Percentiles rank a stretch among this genome's conserved stretches.
phyloP scores from a whole-genome alignment of 768 basidiomycete species.

The Megacollybia marginata region DNA sequence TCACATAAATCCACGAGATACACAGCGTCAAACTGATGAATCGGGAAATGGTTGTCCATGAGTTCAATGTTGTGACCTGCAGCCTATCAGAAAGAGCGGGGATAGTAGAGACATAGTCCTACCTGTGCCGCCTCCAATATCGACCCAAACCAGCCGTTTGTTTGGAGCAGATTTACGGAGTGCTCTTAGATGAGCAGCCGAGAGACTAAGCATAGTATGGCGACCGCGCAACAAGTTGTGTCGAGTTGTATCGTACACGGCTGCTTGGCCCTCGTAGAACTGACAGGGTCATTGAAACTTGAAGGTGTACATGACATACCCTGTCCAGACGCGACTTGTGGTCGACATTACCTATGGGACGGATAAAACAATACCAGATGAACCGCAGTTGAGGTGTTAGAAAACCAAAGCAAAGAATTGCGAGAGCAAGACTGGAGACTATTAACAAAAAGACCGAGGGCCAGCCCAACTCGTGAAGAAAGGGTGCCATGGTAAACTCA shows the following conservation, averaged over 20 bases:
- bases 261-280: conserved; percentile 66
- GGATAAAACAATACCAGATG: conserved; percentile 43
- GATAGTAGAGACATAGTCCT: conserved; percentile 3
- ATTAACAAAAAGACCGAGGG: too few species aligned
- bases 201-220: conserved; percentile 65
- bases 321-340: conserved; percentile 39
- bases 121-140: conserved; percentile 74
- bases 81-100: conserved; percentile 25
- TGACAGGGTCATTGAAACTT: conserved; percentile 9
- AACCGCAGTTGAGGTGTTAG: conserved; percentile 33
- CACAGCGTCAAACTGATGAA: conserved; percentile 50
- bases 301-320: conserved; percentile 14
- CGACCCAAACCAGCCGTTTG: conserved; percentile 63
- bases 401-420: too few species aligned
- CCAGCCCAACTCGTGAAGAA: too few species aligned
- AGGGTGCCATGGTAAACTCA: too few species aligned
- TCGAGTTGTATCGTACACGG: conserved; percentile 67
- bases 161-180: conserved; percentile 31
- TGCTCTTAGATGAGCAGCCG: conserved; percentile 50
- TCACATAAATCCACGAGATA: conserved; percentile 70
- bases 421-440: too few species aligned
- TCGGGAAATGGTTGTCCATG: conserved; percentile 50
- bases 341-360: conserved; percentile 30
- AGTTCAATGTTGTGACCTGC: conserved; percentile 61
- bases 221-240: conserved; percentile 56